Evolutionary conservation across 176 grass and related monocot genomes (phyloP).

Genomic region (Cenchrus fungigraminus): DNA sequence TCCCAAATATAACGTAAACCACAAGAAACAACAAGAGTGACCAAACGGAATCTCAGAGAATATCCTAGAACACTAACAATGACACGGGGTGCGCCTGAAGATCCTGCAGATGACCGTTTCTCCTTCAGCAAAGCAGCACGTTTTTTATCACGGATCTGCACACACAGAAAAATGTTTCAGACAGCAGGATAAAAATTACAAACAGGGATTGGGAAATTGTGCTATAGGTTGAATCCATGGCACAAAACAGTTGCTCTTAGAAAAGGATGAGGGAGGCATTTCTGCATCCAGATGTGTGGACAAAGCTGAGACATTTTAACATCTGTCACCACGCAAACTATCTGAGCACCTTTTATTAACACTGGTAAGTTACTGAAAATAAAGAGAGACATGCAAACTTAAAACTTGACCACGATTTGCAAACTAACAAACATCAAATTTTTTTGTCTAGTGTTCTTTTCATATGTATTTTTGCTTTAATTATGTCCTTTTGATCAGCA

Average conservation of each 20-base stretch:
- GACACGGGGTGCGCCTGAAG: slow-evolving; percentile 64
- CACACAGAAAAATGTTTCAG: slow-evolving; percentile 29
- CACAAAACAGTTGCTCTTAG: background rate
- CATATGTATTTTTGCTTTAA: too few species aligned
- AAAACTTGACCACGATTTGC: background rate
- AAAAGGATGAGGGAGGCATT: background rate
- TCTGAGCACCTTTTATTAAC: background rate
- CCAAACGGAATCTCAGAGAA: background rate
- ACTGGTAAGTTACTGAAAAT: background rate
- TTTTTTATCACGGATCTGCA: slow-evolving; percentile 86
- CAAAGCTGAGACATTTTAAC: background rate
- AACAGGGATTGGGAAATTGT: background rate
- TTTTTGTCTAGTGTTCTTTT: background rate
- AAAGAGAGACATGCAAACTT: background rate
- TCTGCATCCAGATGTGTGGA: background rate
- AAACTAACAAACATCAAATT: background rate
- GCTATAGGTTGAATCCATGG: background rate
- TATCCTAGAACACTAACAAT: slow-evolving; percentile 64
- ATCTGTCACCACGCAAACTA: background rate
- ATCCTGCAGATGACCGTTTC: slow-evolving; percentile 63
- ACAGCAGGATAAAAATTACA: background rate
- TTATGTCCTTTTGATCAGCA: background rate
- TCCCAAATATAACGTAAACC: background rate
- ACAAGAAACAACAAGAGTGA: slow-evolving; percentile 29
- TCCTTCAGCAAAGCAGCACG: slow-evolving; percentile 83